Conservation (phyloP, 2,329 filamentous ascomycete genomes). For the Colletotrichum australisinense region DNA sequence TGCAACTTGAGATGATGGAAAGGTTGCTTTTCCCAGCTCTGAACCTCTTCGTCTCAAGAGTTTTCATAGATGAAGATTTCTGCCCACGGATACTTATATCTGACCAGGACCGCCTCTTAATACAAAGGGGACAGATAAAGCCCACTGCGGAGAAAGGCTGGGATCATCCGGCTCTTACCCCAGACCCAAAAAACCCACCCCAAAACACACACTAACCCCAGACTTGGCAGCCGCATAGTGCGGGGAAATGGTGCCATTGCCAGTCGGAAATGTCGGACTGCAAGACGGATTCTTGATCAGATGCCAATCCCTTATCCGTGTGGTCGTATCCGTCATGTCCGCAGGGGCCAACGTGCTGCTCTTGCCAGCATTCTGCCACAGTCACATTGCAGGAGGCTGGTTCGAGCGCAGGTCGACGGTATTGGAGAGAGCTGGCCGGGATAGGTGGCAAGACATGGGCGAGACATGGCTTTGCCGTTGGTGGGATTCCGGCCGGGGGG, state of each 20-base stretch:
- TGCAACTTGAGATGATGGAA: neutral
- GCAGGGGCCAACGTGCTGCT: neutral
- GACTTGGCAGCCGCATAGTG: constrained; percentile 4
- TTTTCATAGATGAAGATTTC: neutral
- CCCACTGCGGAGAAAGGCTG: neutral
- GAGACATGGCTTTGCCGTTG: neutral
- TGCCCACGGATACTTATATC: neutral
- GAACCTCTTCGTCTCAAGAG: neutral
- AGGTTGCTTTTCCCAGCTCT: neutral
- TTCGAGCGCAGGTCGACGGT: neutral
- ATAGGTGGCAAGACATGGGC: neutral
- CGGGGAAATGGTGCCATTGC: constrained; percentile 18
- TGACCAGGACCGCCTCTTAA: neutral
- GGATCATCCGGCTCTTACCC: neutral
- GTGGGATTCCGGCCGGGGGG: neutral
- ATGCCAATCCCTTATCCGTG: constrained; percentile 13
- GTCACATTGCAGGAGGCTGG: neutral
- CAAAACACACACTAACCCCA: neutral
- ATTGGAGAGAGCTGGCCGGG: neutral
- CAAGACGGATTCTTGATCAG: neutral
- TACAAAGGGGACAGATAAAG: neutral
- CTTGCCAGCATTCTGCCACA: neutral
- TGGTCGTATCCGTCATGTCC: constrained; percentile 4
- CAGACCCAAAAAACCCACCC: neutral
- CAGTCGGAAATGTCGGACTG: neutral